A percentile compares a stretch with the other conserved stretches of the same genome.
Conservation (phyloP, 352 stramenopile species). For the Globisporangium alternatum region DNA sequence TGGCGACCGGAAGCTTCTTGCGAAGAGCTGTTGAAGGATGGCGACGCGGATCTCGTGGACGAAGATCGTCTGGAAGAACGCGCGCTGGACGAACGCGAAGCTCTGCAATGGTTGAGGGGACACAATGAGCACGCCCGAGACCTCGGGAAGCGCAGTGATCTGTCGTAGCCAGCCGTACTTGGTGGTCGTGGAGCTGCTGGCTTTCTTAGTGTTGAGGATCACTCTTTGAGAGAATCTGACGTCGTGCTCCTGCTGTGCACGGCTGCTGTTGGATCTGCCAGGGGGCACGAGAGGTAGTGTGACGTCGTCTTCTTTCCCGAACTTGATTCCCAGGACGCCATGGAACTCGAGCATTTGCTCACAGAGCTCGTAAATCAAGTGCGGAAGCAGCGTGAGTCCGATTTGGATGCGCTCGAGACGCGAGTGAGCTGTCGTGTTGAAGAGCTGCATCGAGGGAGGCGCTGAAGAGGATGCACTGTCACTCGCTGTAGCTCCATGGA, state of each 20-base stretch:
- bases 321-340: constrained; percentile 16
- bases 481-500: neutral
- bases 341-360: constrained; percentile 30
- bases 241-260: neutral
- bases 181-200: neutral
- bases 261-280: neutral
- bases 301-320: constrained; percentile 10
- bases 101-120: constrained; percentile 26
- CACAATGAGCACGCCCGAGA: constrained; percentile 22
- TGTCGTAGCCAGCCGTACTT: constrained; percentile 25
- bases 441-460: neutral
- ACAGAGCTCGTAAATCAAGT: constrained; percentile 22
- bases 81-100: constrained; percentile 28
- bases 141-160: constrained; percentile 20
- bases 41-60: constrained; percentile 15
- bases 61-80: constrained; percentile 31
- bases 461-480: neutral
- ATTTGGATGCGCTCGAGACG: constrained; percentile 24
- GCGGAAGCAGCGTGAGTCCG: constrained; percentile 25
- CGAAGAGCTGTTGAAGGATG: constrained; percentile 19
- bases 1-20: neutral
- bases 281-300: neutral
- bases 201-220: neutral
- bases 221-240: neutral
- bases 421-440: neutral